A percentile compares a stretch with the other conserved stretches of the same genome.
Conservation (phyloP, 306 rosid genomes). For the Trifolium fragiferum region DNA sequence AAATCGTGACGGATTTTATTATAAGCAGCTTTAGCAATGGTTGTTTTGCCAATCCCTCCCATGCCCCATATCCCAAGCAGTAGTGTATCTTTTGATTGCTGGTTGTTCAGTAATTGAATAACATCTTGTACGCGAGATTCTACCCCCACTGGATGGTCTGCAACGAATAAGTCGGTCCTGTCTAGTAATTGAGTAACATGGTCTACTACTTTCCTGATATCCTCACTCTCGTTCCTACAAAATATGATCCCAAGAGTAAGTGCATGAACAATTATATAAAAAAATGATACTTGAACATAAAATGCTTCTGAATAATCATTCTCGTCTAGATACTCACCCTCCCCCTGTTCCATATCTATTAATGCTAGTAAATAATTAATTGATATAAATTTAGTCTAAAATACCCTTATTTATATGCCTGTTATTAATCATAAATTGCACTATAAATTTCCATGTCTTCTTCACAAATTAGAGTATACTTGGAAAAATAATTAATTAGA, state of each 20-base stretch:
- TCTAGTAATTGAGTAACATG: not conserved
- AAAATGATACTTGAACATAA: no score
- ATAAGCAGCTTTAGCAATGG: conserved; percentile 1
- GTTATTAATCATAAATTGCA: no score
- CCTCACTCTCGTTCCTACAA: not conserved
- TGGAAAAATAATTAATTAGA: no score
- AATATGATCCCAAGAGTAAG: not conserved
- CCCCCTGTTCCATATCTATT: no score
- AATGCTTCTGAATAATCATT: no score
- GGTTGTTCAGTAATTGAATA: not conserved
- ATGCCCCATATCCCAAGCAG: not conserved
- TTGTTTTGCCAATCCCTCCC: conserved; percentile 1
- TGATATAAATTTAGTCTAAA: no score
- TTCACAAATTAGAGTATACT: no score
- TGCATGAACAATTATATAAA: not conserved
- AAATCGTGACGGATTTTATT: not conserved
- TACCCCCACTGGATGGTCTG: conserved; percentile 1
- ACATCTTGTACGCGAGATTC: conserved; percentile 1
- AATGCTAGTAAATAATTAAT: no score
- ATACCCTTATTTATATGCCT: no score
- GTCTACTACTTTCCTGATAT: not conserved
- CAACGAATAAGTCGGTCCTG: not conserved
- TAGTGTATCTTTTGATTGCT: not conserved
- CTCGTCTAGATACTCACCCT: no score
- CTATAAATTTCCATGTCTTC: no score